A percentile compares a stretch with the other conserved stretches of the same genome.
phyloP scores from a whole-genome alignment of 371 early-diverging fungal genomes.

The Mortierella sp. region DNA sequence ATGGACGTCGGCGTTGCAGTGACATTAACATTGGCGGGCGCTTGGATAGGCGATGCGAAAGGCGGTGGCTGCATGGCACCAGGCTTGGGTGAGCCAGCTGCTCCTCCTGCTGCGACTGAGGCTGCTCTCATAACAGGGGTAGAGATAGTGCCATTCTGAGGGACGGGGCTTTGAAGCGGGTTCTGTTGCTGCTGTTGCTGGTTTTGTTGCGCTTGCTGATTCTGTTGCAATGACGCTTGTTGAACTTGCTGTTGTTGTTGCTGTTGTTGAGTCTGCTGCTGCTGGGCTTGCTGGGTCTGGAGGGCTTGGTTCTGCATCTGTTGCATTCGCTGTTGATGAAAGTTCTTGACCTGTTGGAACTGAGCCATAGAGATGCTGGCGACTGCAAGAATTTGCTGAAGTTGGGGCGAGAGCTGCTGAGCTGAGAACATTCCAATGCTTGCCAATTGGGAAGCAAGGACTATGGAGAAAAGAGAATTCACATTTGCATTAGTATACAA shows the following conservation, averaged over 20 bases:
- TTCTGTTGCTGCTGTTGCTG: slow-evolving; percentile 40
- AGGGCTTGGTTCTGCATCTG: slow-evolving; percentile 32
- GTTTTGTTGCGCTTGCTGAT: slow-evolving; percentile 17
- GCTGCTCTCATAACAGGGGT: slow-evolving; percentile 43
- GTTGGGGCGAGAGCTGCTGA: slow-evolving; percentile 30
- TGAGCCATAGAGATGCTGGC: slow-evolving; percentile 23
- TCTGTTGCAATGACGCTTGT: slow-evolving; percentile 24
- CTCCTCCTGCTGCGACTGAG: slow-evolving; percentile 21
- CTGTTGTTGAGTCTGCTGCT: slow-evolving; percentile 9
- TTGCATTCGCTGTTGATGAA: slow-evolving; percentile 27
- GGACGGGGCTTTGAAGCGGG: slow-evolving; percentile 58
- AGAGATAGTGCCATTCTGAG: slow-evolving; percentile 36
- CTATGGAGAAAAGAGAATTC: slow-evolving; percentile 1
- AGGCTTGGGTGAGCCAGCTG: slow-evolving; percentile 33
- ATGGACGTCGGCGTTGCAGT: slow-evolving; percentile 32
- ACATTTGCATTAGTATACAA: background rate
- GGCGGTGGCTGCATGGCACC: slow-evolving; percentile 33
- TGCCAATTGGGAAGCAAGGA: slow-evolving; percentile 24
- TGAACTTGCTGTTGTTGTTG: slow-evolving; percentile 5
- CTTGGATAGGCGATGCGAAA: slow-evolving; percentile 42
- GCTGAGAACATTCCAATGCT: slow-evolving; percentile 35
- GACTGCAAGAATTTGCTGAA: slow-evolving; percentile 26
- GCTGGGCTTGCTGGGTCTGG: slow-evolving; percentile 18
- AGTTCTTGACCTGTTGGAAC: slow-evolving; percentile 28
- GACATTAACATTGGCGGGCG: slow-evolving; percentile 32